A percentile compares a stretch with the other conserved stretches of the same genome.
These are phyloP conservation scores for Puccinia hordei DNA, from an alignment of 1,284 basidiomycete species.

Conservation along the genomic window DNA sequence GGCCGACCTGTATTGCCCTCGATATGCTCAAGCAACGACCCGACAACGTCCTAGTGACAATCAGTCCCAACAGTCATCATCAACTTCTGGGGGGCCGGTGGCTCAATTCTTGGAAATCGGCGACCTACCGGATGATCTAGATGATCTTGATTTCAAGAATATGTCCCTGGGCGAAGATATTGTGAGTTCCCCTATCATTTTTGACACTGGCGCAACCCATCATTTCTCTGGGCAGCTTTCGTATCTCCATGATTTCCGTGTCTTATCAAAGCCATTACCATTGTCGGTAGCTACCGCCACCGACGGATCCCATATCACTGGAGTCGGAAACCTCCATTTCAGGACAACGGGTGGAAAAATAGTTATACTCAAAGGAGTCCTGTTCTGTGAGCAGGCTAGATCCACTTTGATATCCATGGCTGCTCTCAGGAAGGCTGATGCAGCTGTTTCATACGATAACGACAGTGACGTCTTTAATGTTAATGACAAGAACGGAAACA, in stretches of 20 bases:
- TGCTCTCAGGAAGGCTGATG: neutral
- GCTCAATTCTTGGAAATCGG: neutral
- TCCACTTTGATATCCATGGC: constrained; percentile 16
- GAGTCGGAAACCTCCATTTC: neutral
- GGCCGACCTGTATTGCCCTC: neutral
- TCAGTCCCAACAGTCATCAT: neutral
- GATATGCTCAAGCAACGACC: neutral
- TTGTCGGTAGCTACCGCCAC: neutral
- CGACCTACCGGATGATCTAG: neutral
- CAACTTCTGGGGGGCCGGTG: no score
- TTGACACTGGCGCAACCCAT: constrained; percentile 7
- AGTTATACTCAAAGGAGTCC: neutral
- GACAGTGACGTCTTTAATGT: neutral
- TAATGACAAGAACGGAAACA: neutral
- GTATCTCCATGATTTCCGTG: neutral
- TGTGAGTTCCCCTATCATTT: neutral
- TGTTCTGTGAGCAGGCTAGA: neutral
- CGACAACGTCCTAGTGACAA: neutral
- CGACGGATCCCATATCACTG: neutral
- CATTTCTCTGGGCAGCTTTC: neutral
- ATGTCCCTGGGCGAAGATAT: neutral
- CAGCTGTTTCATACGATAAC: neutral
- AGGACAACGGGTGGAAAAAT: neutral
- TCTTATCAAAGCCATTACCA: neutral
- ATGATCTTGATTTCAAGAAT: neutral